These are phyloP conservation scores for Penicillium taxi DNA, from an alignment of 495 filamentous ascomycete genomes.

Conservation along the genomic window DNA sequence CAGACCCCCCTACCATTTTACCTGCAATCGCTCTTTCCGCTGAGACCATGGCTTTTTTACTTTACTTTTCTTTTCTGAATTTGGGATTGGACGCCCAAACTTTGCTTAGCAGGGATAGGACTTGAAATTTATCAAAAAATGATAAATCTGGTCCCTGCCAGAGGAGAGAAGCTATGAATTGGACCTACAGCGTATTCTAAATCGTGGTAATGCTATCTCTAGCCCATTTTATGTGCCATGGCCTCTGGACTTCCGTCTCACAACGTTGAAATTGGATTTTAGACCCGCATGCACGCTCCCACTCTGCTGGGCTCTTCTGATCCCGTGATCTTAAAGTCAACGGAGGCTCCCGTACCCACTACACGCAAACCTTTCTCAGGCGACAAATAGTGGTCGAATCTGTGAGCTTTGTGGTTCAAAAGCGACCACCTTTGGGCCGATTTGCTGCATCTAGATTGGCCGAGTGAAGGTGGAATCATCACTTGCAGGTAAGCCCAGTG, in stretches of 20 bases:
- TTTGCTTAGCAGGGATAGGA: constrained; percentile 25
- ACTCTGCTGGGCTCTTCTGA: constrained; percentile 30
- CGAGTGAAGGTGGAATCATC: constrained; percentile 16
- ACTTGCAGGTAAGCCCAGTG: constrained; percentile 17
- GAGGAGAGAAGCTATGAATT: constrained; percentile 18
- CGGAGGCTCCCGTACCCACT: constrained; percentile 33
- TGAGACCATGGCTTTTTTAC: constrained; percentile 8
- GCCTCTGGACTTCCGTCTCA: constrained; percentile 7
- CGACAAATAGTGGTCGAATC: constrained; percentile 33
- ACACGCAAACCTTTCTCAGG: constrained; percentile 23
- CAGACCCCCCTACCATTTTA: constrained; percentile 23
- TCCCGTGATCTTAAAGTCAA: constrained; percentile 40
- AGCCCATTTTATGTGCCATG: constrained; percentile 8
- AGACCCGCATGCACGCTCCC: constrained; percentile 38
- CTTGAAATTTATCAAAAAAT: constrained; percentile 12
- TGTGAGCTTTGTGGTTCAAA: constrained; percentile 21
- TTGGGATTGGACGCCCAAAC: constrained; percentile 23
- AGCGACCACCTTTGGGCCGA: constrained; percentile 15
- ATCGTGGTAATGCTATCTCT: constrained; percentile 1
- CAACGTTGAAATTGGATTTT: constrained; percentile 43
- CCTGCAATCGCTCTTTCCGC: constrained; percentile 25
- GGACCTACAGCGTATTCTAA: constrained; percentile 3
- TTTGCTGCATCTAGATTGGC: constrained; percentile 28
- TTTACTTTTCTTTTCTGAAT: too few relatives aligned
- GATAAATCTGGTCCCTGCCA: constrained; percentile 19